Percentiles rank a stretch among this genome's conserved stretches.
These are phyloP conservation scores for Vanrija sp. DNA, from an alignment of 1,284 basidiomycete genomes.

Conservation along the genomic window DNA sequence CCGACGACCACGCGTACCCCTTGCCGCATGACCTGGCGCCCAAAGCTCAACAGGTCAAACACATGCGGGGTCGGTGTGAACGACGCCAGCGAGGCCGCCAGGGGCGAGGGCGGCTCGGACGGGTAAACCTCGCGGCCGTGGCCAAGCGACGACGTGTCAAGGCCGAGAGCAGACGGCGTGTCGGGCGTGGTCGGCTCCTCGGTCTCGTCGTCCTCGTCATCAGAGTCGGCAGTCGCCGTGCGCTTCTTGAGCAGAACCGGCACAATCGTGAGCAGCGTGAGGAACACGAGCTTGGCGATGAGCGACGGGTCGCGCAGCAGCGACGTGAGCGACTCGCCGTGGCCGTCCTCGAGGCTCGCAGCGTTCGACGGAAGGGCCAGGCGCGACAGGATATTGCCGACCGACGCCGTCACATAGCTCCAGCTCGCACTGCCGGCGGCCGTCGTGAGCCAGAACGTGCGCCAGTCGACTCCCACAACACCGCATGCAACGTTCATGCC, in stretches of 20 bases:
- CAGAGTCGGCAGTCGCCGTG: not conserved
- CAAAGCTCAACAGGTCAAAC: constrained; percentile 44
- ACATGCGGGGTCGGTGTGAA: constrained; percentile 42
- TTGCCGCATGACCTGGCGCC: constrained; percentile 31
- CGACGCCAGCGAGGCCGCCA: constrained; percentile 31
- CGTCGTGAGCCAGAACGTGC: constrained; percentile 71
- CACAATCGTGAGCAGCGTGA: constrained; percentile 45
- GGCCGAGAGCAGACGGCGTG: constrained; percentile 8
- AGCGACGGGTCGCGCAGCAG: constrained; percentile 48
- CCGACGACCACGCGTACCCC: constrained; percentile 22
- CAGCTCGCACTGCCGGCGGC: constrained; percentile 80
- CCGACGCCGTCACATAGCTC: constrained; percentile 52
- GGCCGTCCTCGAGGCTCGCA: constrained; percentile 8
- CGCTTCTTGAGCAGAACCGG: constrained; percentile 48
- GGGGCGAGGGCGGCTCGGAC: constrained; percentile 27
- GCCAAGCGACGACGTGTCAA: constrained; percentile 2
- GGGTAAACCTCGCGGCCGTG: constrained; percentile 5
- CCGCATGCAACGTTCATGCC: constrained; percentile 92
- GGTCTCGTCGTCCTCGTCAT: constrained; percentile 5
- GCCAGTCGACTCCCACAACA: constrained; percentile 78
- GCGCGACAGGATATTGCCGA: constrained; percentile 46
- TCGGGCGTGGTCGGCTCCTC: constrained; percentile 8
- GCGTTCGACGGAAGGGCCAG: constrained; percentile 31
- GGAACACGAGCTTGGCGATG: constrained; percentile 47
- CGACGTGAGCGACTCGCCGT: constrained; percentile 44